Evolutionary conservation across 2,329 filamentous ascomycete genomes (phyloP).

Genomic region (Teratosphaeria nubilosa): DNA sequence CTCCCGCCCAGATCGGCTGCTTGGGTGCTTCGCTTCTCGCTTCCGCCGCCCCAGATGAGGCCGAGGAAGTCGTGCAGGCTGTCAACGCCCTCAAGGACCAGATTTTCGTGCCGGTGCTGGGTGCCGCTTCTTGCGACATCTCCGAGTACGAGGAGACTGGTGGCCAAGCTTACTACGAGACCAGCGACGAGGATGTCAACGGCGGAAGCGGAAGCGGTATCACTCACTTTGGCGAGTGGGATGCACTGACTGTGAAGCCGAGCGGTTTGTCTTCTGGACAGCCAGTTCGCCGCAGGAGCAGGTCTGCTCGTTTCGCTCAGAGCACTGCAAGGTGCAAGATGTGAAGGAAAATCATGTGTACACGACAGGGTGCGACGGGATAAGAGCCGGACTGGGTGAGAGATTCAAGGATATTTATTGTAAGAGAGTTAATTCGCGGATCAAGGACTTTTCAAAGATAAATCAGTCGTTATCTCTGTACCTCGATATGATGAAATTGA

Average conservation of each 20-base stretch:
- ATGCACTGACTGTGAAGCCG: conserved; percentile 8
- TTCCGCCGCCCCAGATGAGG: conserved; percentile 6
- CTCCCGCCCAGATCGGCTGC: conserved; percentile 7
- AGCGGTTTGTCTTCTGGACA: conserved; percentile 5
- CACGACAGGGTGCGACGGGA: too few species aligned
- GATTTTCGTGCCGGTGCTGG: conserved; percentile 5
- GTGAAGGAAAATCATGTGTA: background rate
- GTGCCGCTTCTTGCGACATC: conserved; percentile 6
- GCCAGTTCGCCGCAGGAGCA: background rate
- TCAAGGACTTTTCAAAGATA: too few species aligned
- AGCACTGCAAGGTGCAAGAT: background rate
- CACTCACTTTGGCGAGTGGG: conserved; percentile 8
- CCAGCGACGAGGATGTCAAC: conserved; percentile 4
- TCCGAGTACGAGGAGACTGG: conserved; percentile 2
- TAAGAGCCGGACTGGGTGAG: too few species aligned
- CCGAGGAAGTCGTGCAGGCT: conserved; percentile 8
- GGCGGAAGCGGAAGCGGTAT: conserved; percentile 11
- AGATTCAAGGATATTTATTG: too few species aligned
- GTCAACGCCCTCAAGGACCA: conserved; percentile 8
- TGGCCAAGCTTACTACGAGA: conserved; percentile 2
- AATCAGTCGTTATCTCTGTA: too few species aligned
- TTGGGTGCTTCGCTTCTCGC: conserved; percentile 7
- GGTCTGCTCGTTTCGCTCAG: conserved; percentile 3
- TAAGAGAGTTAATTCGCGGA: too few species aligned
- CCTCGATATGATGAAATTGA: too few species aligned